Conservation (phyloP, 495 filamentous ascomycete genomes). For the Platismatia glauca region DNA sequence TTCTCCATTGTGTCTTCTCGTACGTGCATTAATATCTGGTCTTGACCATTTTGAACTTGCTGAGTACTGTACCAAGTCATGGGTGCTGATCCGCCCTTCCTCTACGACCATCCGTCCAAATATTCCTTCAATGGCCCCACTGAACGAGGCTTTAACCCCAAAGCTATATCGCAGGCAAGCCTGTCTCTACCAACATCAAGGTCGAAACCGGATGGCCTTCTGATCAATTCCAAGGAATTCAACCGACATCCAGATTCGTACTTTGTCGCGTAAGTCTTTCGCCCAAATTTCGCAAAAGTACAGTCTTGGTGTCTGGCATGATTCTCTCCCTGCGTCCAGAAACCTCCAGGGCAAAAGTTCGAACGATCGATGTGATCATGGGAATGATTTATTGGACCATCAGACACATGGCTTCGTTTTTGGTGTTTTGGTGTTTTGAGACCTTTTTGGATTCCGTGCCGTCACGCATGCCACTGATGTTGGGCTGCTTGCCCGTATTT, state of each 20-base stretch:
- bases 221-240: conserved; percentile 53
- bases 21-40: too few species aligned
- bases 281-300: not conserved
- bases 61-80: conserved; percentile 31
- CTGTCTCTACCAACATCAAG: conserved; percentile 45
- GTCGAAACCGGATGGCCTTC: conserved; percentile 60
- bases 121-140: conserved; percentile 43
- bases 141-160: conserved; percentile 66
- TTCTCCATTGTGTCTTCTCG: not conserved
- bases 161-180: conserved; percentile 67
- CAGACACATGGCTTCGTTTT: too few species aligned
- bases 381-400: too few species aligned
- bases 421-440: not conserved
- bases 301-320: not conserved
- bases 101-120: conserved; percentile 54
- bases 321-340: not conserved
- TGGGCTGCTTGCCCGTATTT: not conserved
- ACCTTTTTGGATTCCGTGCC: not conserved
- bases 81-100: conserved; percentile 61
- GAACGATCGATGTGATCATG: too few species aligned
- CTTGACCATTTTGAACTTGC: too few species aligned
- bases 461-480: not conserved
- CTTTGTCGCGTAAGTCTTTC: conserved; percentile 41
- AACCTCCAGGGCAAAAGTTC: not conserved
- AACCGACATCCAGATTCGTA: conserved; percentile 68